Conservation (phyloP, 148 eudicot genomes). For the Pouteria glomerata region DNA sequence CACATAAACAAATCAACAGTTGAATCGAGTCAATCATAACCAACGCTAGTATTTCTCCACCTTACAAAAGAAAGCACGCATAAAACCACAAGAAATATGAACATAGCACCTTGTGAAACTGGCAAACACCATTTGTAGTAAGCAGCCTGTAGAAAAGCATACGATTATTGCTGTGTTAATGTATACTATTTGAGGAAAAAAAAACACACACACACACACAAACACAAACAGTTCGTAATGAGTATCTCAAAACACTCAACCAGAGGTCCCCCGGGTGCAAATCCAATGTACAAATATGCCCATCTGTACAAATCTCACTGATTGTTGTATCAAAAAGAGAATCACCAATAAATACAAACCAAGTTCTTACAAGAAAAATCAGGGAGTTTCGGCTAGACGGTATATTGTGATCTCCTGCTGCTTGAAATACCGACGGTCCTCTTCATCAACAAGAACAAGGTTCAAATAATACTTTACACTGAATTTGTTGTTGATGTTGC, state of each 20-base stretch:
- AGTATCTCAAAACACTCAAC: not conserved
- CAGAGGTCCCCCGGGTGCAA: not conserved
- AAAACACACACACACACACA: no score
- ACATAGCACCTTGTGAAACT: no score
- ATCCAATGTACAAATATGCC: constrained; percentile 3
- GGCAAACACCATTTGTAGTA: no score
- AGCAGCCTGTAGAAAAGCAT: no score
- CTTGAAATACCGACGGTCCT: constrained; percentile 95
- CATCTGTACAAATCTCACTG: constrained; percentile 15
- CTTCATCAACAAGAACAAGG: constrained; percentile 96
- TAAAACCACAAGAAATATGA: no score
- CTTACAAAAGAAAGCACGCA: no score
- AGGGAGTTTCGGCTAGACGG: constrained; percentile 65
- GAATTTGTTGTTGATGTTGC: constrained; percentile 94
- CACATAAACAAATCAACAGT: no score
- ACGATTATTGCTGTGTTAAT: not conserved
- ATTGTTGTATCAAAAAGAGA: not conserved
- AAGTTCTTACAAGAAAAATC: constrained; percentile 2
- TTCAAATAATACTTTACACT: constrained; percentile 91
- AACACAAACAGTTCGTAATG: not conserved
- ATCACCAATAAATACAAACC: not conserved
- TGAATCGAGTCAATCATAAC: no score
- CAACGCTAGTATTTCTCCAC: no score
- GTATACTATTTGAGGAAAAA: not conserved
- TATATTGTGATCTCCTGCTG: constrained; percentile 89